A percentile compares a stretch with the other conserved stretches of the same genome.
phyloP scores from a whole-genome alignment of 202 grass and related monocot species.

The Carex sylvatica region DNA sequence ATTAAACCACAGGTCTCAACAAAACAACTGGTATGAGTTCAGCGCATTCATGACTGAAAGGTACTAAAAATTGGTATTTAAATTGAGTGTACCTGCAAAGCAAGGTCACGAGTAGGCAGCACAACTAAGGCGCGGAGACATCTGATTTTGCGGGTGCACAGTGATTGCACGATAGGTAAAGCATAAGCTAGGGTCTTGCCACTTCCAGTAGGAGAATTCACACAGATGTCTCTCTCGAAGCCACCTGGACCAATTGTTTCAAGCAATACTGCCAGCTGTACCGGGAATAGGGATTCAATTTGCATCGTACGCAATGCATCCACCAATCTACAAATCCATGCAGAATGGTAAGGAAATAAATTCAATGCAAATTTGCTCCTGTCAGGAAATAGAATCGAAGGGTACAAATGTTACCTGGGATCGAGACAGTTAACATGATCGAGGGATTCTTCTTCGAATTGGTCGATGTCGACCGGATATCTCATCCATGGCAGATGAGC shows the following conservation, averaged over 20 bases:
- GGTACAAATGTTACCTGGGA: conserved; percentile 41
- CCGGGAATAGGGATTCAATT: conserved; percentile 67
- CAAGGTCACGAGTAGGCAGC: conserved; percentile 81
- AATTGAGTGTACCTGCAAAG: conserved; percentile 57
- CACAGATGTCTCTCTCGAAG: conserved; percentile 93
- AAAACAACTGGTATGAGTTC: not conserved
- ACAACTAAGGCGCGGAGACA: conserved; percentile 79
- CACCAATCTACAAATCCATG: conserved; percentile 41
- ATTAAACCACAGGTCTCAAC: not conserved
- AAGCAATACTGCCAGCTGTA: conserved; percentile 73
- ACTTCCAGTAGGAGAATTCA: conserved; percentile 90
- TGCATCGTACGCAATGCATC: conserved; percentile 57
- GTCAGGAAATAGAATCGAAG: not conserved
- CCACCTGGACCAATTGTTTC: conserved; percentile 78
- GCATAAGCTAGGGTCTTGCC: conserved; percentile 95
- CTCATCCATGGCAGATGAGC: conserved; percentile 92
- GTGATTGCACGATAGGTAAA: conserved; percentile 75
- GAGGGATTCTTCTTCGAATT: conserved; percentile 48
- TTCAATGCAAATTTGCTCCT: not conserved
- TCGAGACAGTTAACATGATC: conserved; percentile 51
- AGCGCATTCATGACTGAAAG: not conserved
- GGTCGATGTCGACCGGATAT: conserved; percentile 58
- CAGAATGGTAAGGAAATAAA: not conserved
- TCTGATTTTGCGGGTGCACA: conserved; percentile 49
- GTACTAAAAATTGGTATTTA: not conserved